Evolutionary conservation across 2,329 filamentous ascomycete species (phyloP).

Genomic region (Tolypocladium tundrense): DNA sequence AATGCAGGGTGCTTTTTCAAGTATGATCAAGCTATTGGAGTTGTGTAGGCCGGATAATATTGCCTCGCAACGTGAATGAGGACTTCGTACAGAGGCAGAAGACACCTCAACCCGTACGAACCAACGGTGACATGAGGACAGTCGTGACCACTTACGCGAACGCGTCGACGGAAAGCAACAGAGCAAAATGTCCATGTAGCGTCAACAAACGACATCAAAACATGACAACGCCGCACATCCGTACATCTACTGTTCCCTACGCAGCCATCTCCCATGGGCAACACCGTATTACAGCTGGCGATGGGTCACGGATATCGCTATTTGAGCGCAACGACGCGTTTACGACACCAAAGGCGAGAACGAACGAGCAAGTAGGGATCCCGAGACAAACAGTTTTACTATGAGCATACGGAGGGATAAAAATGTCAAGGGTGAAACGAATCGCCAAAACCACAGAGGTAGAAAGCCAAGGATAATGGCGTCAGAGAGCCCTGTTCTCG

Average conservation of each 20-base stretch:
- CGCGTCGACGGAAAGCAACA: too few relatives aligned
- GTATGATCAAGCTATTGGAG: too few relatives aligned
- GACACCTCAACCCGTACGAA: too few relatives aligned
- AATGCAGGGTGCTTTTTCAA: too few relatives aligned
- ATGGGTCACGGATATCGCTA: not conserved
- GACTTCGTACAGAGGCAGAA: too few relatives aligned
- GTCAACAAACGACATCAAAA: too few relatives aligned
- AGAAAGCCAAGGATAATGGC: slow-evolving; percentile 22
- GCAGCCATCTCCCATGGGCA: not conserved
- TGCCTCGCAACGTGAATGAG: too few relatives aligned
- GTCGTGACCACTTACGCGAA: too few relatives aligned
- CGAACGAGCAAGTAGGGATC: not conserved
- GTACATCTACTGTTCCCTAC: not conserved
- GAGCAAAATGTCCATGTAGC: too few relatives aligned
- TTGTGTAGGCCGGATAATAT: too few relatives aligned
- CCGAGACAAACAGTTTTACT: not conserved
- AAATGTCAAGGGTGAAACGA: slow-evolving; percentile 56
- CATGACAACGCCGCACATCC: not conserved
- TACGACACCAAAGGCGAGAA: not conserved
- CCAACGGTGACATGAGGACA: too few relatives aligned
- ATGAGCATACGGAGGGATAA: not conserved
- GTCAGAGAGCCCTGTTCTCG: slow-evolving; percentile 49
- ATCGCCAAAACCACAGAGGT: slow-evolving; percentile 40
- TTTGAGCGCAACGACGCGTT: not conserved
- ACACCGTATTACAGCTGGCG: not conserved